Percentiles rank a stretch among this genome's conserved stretches.
phyloP scores from a whole-genome alignment of 2,329 filamentous ascomycete species.

The Pseudocercospora ulei region DNA sequence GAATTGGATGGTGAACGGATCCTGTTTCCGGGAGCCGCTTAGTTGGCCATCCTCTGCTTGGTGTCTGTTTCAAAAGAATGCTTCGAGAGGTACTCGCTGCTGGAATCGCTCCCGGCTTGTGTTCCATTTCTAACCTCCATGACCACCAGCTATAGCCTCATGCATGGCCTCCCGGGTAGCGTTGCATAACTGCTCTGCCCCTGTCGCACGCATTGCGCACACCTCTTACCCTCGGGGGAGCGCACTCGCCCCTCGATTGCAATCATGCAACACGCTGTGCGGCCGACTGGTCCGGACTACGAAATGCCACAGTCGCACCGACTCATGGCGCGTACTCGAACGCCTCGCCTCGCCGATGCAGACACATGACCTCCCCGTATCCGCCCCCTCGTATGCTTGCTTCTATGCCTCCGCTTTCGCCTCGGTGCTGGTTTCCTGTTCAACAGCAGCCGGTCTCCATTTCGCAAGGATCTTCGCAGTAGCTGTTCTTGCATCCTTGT shows the following conservation, averaged over 20 bases:
- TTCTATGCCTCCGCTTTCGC: conserved; percentile 20
- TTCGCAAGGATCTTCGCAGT: conserved; percentile 47
- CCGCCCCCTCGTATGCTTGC: not conserved
- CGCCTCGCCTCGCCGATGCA: conserved; percentile 9
- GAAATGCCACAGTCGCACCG: not conserved
- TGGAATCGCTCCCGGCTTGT: conserved; percentile 1
- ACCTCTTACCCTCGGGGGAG: too few species aligned
- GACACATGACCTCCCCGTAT: not conserved
- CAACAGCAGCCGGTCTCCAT: conserved; percentile 46
- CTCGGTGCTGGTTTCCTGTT: conserved; percentile 21
- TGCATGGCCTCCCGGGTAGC: not conserved
- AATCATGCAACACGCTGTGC: not conserved
- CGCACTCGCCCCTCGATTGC: too few species aligned
- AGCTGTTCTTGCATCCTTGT: conserved; percentile 41
- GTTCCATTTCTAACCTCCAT: conserved; percentile 1
- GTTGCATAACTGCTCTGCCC: not conserved
- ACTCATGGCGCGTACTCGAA: conserved; percentile 9
- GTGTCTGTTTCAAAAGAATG: conserved; percentile 1
- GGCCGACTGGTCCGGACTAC: not conserved
- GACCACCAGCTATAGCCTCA: not conserved
- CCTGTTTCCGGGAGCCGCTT: conserved; percentile 1
- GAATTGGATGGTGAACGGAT: not conserved
- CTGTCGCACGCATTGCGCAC: not conserved
- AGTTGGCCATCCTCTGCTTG: conserved; percentile 1
- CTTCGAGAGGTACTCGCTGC: not conserved